Percentiles rank a stretch among this genome's conserved stretches.
Evolutionary conservation across 148 eudicot species (phyloP).

Genomic region (Silene latifolia): DNA sequence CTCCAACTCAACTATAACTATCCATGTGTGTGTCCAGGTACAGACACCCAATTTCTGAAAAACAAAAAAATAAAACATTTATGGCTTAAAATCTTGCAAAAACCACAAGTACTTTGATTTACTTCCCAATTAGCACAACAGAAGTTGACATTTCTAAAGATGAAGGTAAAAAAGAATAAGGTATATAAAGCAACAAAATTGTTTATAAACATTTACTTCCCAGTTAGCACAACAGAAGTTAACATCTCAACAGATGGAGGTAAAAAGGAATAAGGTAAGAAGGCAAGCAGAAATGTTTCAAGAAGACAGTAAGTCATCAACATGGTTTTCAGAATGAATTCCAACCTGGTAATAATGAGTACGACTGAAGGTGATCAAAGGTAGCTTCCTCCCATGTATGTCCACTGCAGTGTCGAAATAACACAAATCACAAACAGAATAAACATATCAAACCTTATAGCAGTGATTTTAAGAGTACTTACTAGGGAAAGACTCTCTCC

Average conservation of each 20-base stretch:
- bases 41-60: not conserved
- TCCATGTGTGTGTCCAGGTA: too few species aligned
- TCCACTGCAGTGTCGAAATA: conserved; percentile 35
- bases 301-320: not conserved
- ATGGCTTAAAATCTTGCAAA: too few species aligned
- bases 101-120: too few species aligned
- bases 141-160: too few species aligned
- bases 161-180: not conserved
- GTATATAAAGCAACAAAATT: not conserved
- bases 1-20: too few species aligned
- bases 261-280: not conserved
- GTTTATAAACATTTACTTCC: conserved; percentile 1
- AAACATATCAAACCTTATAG: not conserved
- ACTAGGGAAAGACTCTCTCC: conserved; percentile 63
- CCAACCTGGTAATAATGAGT: conserved; percentile 66
- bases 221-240: not conserved
- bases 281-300: not conserved
- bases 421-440: conserved; percentile 5
- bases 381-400: conserved; percentile 29
- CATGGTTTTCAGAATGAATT: not conserved
- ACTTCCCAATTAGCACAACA: too few species aligned
- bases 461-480: conserved; percentile 27
- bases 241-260: not conserved
- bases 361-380: conserved; percentile 53
- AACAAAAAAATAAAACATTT: too few species aligned